Conservation (phyloP, 495 filamentous ascomycete species). For the Penicillium maclennaniae region DNA sequence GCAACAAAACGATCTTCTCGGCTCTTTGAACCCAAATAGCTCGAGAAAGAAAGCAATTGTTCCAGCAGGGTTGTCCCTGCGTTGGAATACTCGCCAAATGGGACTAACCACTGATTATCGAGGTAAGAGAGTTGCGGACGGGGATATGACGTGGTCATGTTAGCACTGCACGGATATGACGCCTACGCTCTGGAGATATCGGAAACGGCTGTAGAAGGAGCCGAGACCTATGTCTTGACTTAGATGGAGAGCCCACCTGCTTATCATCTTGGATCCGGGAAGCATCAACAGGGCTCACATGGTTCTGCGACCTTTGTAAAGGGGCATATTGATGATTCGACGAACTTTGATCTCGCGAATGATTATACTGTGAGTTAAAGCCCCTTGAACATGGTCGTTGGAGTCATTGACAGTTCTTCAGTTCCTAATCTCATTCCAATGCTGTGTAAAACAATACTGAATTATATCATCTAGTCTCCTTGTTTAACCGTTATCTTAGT, state of each 20-base stretch:
- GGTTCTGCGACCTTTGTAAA: slow-evolving; percentile 45
- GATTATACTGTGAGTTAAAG: slow-evolving; percentile 62
- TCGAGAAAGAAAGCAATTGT: slow-evolving; percentile 35
- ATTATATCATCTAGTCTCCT: too few relatives aligned
- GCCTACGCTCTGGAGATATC: slow-evolving; percentile 28
- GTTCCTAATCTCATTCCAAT: slow-evolving; percentile 24
- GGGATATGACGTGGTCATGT: slow-evolving; percentile 32
- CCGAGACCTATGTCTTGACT: slow-evolving; percentile 12
- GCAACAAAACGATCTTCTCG: slow-evolving; percentile 19
- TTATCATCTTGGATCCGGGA: slow-evolving; percentile 18
- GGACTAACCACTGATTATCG: neutral
- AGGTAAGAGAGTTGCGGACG: slow-evolving; percentile 26
- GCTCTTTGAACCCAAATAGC: slow-evolving; percentile 14
- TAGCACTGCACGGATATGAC: slow-evolving; percentile 31
- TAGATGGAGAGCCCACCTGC: slow-evolving; percentile 13
- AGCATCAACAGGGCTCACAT: neutral
- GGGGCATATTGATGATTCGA: slow-evolving; percentile 35
- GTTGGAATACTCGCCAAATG: neutral
- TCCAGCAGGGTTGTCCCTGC: slow-evolving; percentile 22
- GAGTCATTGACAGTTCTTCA: slow-evolving; percentile 6
- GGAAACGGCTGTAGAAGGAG: slow-evolving; percentile 16
- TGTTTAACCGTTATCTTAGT: too few relatives aligned
- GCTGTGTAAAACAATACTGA: too few relatives aligned
- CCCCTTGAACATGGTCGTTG: neutral
- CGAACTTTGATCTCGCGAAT: slow-evolving; percentile 67